Percentiles rank a stretch among this genome's conserved stretches.
These are phyloP conservation scores for Paecilomyces formosus DNA, from an alignment of 2,329 filamentous ascomycete species.

Conservation along the genomic window DNA sequence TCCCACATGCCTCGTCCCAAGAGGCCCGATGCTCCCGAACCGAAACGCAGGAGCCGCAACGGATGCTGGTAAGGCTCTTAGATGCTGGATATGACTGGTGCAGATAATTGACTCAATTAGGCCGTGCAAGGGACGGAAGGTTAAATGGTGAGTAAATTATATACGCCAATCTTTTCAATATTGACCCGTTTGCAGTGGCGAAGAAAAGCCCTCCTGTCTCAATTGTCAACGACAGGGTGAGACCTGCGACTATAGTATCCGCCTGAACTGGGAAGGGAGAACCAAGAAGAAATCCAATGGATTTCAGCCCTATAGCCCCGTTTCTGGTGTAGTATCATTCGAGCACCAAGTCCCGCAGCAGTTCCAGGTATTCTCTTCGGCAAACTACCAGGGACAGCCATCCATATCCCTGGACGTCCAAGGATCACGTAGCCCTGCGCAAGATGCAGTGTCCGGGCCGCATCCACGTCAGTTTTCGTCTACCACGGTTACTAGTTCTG, in stretches of 20 bases:
- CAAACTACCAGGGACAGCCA: background rate
- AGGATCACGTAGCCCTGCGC: background rate
- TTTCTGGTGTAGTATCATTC: background rate
- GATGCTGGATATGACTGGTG: conserved; percentile 1
- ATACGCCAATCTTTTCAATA: background rate
- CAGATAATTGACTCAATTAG: conserved; percentile 31
- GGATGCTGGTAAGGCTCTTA: conserved; percentile 54
- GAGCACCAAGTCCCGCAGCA: background rate
- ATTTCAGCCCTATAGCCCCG: background rate
- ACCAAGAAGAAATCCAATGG: conserved; percentile 44
- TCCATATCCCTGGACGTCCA: too few species aligned
- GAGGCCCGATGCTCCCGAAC: conserved; percentile 55
- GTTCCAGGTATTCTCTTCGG: background rate
- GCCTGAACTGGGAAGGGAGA: conserved; percentile 73
- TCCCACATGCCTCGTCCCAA: conserved; percentile 58
- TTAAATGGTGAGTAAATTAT: conserved; percentile 55
- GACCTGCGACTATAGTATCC: conserved; percentile 71
- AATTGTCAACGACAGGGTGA: conserved; percentile 69
- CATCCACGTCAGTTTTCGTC: background rate
- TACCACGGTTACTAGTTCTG: background rate
- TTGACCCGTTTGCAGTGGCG: conserved; percentile 44
- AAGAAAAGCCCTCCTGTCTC: conserved; percentile 64
- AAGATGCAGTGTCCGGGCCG: background rate
- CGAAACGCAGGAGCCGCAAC: conserved; percentile 60
- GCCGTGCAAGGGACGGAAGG: conserved; percentile 72